A percentile compares a stretch with the other conserved stretches of the same genome.
Conservation (phyloP, 2,329 filamentous ascomycete genomes). For the Ilyonectria robusta region DNA sequence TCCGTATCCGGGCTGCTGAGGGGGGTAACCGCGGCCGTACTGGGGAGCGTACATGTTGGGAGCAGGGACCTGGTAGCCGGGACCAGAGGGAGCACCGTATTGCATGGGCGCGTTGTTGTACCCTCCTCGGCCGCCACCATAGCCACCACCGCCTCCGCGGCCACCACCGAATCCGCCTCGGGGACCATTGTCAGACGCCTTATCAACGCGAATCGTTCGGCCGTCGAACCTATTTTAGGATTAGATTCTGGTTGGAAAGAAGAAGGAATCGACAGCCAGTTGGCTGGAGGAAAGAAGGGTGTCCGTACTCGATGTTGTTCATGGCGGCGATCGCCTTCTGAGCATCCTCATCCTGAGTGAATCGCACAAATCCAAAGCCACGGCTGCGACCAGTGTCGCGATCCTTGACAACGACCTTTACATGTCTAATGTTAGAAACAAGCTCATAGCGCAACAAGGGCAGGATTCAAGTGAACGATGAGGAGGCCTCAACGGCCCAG, state of each 20-base stretch:
- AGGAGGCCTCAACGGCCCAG: not conserved
- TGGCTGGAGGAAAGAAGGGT: conserved; percentile 41
- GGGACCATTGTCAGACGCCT: conserved; percentile 85
- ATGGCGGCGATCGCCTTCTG: conserved; percentile 82
- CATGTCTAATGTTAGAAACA: conserved; percentile 38
- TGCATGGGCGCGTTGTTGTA: conserved; percentile 61
- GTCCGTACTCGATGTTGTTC: conserved; percentile 89
- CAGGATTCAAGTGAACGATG: not conserved
- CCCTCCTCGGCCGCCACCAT: conserved; percentile 47
- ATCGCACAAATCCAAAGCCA: conserved; percentile 97
- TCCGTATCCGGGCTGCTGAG: conserved; percentile 53
- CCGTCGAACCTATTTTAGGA: conserved; percentile 70
- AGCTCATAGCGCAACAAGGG: conserved; percentile 13
- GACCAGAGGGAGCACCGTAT: conserved; percentile 57
- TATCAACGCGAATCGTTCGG: conserved; percentile 94
- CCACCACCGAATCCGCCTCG: conserved; percentile 62
- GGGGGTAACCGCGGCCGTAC: conserved; percentile 58
- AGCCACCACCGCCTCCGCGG: conserved; percentile 56
- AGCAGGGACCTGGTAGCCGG: conserved; percentile 51
- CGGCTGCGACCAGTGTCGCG: conserved; percentile 96
- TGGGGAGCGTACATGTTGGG: conserved; percentile 56
- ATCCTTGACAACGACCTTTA: conserved; percentile 95
- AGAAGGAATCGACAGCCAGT: conserved; percentile 3
- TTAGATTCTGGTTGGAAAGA: conserved; percentile 30
- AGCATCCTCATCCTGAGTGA: conserved; percentile 81